Evolutionary conservation across 257 asterid genomes (phyloP), one percentile per base, ranked within the genome.

Genomic region (Rhazya stricta): DNA sequence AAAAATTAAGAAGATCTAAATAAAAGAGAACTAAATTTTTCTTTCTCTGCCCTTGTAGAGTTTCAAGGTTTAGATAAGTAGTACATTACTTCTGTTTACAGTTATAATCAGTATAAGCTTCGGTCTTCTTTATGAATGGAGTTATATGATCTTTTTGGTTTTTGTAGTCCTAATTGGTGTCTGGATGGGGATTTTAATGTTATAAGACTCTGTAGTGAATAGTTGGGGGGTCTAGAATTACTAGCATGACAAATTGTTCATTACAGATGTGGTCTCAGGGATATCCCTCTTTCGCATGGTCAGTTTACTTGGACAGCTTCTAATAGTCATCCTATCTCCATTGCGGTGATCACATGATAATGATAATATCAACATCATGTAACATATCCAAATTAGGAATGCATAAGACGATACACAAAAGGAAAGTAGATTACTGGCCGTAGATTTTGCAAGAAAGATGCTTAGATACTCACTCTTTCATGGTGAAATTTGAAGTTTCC

Each of bases 381-480:
- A 30, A 60, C 1, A 12, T 11, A 12, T 48, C 36, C 6, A 73
- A 6, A 41, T 11, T 29, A 60, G 36, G 4, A 43, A 29, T 56
- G 41, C 34, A 60, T 10, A 60, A 60, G 46, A 43, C 18, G 5
- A 37, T 46, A 50, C 15, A 29, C 66, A 48, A 0, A n/a, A 30
- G 9, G 25, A 9, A 4, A 56, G 46, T n/a, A 75, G 9, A 75
- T 3, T 67, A 67, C 30, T 37, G 10, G 60, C 21, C 30, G 45
- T 51, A 56, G 48, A 45, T 76, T 68, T 23, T 51, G 42, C 8
- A 30, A 13, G 32, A 41, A 75, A 11, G 12, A 76, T 53, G 75
- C 34, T 12, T 30, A 72, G 45, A 67, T 62, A 48, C 83, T 87
- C 74, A 94, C 99, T 88, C 96, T 90, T 82, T 89, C 84, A 78